phyloP scores from a whole-genome alignment of 331 rosid genomes.

The Telfairia occidentalis region DNA sequence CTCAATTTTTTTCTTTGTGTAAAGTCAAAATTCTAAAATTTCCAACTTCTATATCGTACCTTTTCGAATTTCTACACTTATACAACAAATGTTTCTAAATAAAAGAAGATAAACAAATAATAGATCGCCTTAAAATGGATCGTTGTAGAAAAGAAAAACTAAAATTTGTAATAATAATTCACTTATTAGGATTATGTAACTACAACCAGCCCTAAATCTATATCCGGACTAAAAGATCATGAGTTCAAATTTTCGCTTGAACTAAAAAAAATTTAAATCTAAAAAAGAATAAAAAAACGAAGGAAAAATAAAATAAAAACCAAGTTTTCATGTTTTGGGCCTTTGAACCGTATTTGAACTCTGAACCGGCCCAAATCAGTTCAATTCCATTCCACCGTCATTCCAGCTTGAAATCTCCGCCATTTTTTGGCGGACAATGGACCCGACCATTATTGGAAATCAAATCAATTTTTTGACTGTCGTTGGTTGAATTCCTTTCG shows the following conservation, averaged over 20 bases:
- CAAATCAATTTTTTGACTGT: not conserved
- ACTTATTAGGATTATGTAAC: too few species aligned
- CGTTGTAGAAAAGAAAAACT: not conserved
- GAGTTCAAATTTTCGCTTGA: too few species aligned
- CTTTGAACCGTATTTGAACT: not conserved
- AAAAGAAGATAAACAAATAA: not conserved
- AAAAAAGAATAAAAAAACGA: too few species aligned
- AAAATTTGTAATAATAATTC: not conserved
- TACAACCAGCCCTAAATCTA: too few species aligned
- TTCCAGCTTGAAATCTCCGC: slow-evolving; percentile 1
- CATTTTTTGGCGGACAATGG: slow-evolving; percentile 1
- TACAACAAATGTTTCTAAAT: not conserved
- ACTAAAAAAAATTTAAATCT: not conserved
- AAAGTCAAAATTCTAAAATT: not conserved
- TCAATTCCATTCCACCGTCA: not conserved
- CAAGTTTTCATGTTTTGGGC: not conserved
- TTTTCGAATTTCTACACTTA: not conserved
- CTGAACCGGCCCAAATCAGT: not conserved
- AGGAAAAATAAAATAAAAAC: not conserved
- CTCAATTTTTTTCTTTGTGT: not conserved
- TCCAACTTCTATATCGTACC: not conserved
- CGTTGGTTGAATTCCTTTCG: not conserved
- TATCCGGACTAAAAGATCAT: too few species aligned
- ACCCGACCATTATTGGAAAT: slow-evolving; percentile 1
- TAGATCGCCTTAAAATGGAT: not conserved